Evolutionary conservation across 768 basidiomycete species (phyloP).

Genomic region (Agaricus subrufescens): DNA sequence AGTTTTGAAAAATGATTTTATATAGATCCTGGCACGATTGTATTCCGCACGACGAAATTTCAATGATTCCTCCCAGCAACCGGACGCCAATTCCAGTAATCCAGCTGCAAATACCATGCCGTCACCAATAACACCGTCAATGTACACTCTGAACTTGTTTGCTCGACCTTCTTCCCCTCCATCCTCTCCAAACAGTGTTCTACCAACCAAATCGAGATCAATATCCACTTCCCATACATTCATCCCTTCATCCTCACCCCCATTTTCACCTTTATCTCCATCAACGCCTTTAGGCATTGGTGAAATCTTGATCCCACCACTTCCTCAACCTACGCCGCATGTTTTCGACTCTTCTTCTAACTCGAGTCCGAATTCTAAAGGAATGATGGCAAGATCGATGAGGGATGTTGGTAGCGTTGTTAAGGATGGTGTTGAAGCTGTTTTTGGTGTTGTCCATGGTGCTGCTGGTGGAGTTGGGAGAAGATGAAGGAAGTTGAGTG

Average conservation of each 20-base stretch:
- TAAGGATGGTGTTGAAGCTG: slow-evolving; percentile 51
- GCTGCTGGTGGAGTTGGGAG: background rate
- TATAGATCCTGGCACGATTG: slow-evolving; percentile 55
- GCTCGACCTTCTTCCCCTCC: background rate
- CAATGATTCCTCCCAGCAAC: slow-evolving; percentile 30
- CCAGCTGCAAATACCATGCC: slow-evolving; percentile 45
- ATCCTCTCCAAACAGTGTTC: background rate
- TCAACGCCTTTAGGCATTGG: background rate
- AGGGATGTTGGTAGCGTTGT: slow-evolving; percentile 71
- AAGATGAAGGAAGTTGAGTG: background rate
- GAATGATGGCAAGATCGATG: slow-evolving; percentile 43
- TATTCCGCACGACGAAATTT: slow-evolving; percentile 51
- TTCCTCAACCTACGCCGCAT: slow-evolving; percentile 77
- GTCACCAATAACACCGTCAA: slow-evolving; percentile 57
- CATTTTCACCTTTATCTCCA: background rate
- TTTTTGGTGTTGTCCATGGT: background rate
- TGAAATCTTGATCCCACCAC: slow-evolving; percentile 11
- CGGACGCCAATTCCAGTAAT: too few relatives aligned
- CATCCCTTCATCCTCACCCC: background rate
- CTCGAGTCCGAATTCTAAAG: too few relatives aligned
- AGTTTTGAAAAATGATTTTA: background rate
- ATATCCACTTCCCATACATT: slow-evolving; percentile 1
- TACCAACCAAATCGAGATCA: background rate
- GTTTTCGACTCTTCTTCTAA: slow-evolving; percentile 53
- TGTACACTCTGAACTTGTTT: slow-evolving; percentile 67